Evolutionary conservation across 805 yeast species (phyloP), one percentile per base, ranked within the genome.

Genomic region (Starmerella potacharoeniae): DNA sequence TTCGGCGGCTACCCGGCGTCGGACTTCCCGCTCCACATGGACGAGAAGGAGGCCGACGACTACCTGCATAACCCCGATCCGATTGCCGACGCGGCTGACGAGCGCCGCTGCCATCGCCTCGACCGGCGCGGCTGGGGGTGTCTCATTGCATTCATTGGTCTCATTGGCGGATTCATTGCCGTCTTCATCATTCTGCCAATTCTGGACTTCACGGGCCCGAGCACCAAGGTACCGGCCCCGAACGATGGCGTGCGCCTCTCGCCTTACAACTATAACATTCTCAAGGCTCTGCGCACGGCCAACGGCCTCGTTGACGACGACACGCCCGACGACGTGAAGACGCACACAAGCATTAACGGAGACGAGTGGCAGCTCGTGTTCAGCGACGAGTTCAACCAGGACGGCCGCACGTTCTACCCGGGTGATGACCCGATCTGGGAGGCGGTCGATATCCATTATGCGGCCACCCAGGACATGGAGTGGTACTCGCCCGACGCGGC

Each of bases 1-100:
- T 91, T 91, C 71, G 98, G 97, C 51, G 97, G 97, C 14, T 91
- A 86, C 69, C 97, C 98, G 0, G 95, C 96, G 8, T 76, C 89
- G 16, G 82, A 88, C 5, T 91, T 91, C 72, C 98, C 98, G 1
- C 73, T 91, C 55, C 83, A 79, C 62, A 81, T 93, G 60, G 96
- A 91, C 57, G 97, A 91, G 63, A 87, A 87, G 70, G 98, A 91
- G 70, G 84, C 86, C 9, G 98, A 91, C 71, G 98, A 91, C 69
- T 90, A 87, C 66, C 68, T 93, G 61, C 97, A 91, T 70, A 93
- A 91, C 70, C 97, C 97, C 1, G 96, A 91, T 69, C 96, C 96
- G 9, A 83, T 89, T 39, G 86, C 82, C 46, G 98, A 93, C 68
- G 96, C 95, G 28, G 80, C 82, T 57, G 81, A 83, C 64, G 95